Evolutionary conservation across 129 eudicot species (phyloP), one percentile per base, ranked within the genome.

Genomic region (Erigeron canadensis): DNA sequence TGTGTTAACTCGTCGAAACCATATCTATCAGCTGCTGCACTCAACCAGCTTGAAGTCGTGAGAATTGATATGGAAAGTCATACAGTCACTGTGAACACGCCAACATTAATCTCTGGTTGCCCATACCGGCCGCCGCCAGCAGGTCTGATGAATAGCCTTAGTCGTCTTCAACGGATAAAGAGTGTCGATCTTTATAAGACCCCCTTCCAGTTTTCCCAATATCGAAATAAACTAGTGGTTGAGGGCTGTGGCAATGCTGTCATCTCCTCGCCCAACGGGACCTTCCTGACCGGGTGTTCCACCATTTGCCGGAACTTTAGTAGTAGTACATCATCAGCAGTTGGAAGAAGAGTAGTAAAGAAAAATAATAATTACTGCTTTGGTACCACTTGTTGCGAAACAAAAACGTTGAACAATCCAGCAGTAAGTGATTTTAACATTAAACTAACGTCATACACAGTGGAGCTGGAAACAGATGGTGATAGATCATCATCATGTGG

Each of bases 311-410:
- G 17, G n/a, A n/a, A n/a, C n/a, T n/a, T n/a, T 15, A 19, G 45
- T 12, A 39, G 37, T 21, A n/a, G 7, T 2, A 6, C 34, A 23
- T 1, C 34, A 1, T 1, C 9, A 6, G 47, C 15, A n/a, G n/a
- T n/a, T n/a, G n/a, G n/a, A n/a, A n/a, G n/a, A n/a, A n/a, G n/a
- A n/a, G n/a, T n/a, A n/a, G n/a, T 47, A 34, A n/a, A n/a, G 58
- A 15, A 16, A 1, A 6, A n/a, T n/a, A 63, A 41, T 41, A 7
- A 28, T 0, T 28, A 38, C 17, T 74, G 72, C 6, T 0, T n/a
- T 64, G 79, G 79, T 22, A 19, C 64, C 56, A 54, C 7, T 19
- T 65, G 79, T 64, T 75, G 80, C 46, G 37, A 67, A 17, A 40
- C 80, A 21, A 23, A 17, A 41, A n/a, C 48, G 46, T 67, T 68